Conservation (phyloP, 495 filamentous ascomycete species). For the Delitschia confertaspora region DNA sequence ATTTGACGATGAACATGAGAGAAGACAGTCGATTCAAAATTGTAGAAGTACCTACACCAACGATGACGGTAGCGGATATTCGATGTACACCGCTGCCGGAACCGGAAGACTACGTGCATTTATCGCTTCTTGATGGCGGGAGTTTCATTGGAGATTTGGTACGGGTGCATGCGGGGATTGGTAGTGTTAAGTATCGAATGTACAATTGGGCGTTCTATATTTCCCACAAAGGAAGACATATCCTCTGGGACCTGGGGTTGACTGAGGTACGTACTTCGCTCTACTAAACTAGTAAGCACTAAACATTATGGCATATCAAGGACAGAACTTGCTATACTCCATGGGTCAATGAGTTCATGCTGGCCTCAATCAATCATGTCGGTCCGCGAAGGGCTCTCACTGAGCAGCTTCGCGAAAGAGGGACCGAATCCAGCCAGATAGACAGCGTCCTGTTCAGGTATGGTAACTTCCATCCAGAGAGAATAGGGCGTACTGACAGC, state of each 20-base stretch:
- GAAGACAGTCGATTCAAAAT: not conserved
- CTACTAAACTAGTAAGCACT: not conserved
- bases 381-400: slow-evolving; percentile 16
- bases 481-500: slow-evolving; percentile 1
- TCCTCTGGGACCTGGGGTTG: slow-evolving; percentile 24
- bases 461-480: not conserved
- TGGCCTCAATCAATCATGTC: slow-evolving; percentile 18
- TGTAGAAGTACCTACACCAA: not conserved
- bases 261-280: slow-evolving; percentile 14
- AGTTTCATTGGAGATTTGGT: slow-evolving; percentile 18
- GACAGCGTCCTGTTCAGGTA: slow-evolving; percentile 25
- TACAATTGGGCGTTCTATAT: slow-evolving; percentile 27
- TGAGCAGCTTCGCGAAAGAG: slow-evolving; percentile 15
- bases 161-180: slow-evolving; percentile 18
- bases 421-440: slow-evolving; percentile 7
- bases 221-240: slow-evolving; percentile 16
- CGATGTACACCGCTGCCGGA: slow-evolving; percentile 10
- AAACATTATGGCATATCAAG: slow-evolving; percentile 5
- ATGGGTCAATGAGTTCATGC: slow-evolving; percentile 22
- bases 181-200: slow-evolving; percentile 15
- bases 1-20: not conserved
- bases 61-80: slow-evolving; percentile 7
- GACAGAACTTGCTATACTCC: slow-evolving; percentile 23
- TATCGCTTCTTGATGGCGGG: slow-evolving; percentile 23
- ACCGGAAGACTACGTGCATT: slow-evolving; percentile 13